Evolutionary conservation across 192 early-diverging fungal genomes (phyloP).

Genomic region (Phycomyces blakesleeanus): DNA sequence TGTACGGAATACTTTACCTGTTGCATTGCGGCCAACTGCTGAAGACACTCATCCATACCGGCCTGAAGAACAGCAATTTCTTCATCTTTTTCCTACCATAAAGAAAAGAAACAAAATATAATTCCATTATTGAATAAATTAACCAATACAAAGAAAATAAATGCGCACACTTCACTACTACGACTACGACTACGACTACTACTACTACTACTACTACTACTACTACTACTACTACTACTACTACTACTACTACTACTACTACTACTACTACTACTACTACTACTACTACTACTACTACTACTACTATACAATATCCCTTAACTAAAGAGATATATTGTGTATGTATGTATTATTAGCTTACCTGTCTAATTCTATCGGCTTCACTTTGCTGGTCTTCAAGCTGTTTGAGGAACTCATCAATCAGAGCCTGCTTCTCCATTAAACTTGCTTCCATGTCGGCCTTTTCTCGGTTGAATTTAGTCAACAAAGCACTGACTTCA

Average conservation of each 20-base stretch:
- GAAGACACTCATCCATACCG: constrained; percentile 78
- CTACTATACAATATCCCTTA: too few species aligned
- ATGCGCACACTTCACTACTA: too few species aligned
- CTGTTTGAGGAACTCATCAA: constrained; percentile 40
- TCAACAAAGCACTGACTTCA: constrained; percentile 78
- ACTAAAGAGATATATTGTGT: too few species aligned
- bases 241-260: too few species aligned
- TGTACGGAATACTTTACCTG: constrained; percentile 42
- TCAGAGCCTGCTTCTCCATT: constrained; percentile 39
- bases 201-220: too few species aligned
- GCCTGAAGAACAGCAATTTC: constrained; percentile 75
- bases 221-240: too few species aligned
- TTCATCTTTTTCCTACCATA: constrained; percentile 62
- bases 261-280: too few species aligned
- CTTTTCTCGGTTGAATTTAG: constrained; percentile 81
- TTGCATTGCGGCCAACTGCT: constrained; percentile 69
- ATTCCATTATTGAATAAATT: too few species aligned
- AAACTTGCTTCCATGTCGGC: constrained; percentile 67
- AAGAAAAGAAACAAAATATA: too few species aligned
- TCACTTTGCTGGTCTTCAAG: constrained; percentile 35
- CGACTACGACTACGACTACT: too few species aligned
- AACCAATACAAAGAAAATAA: too few species aligned
- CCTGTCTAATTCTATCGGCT: constrained; percentile 32
- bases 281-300: too few species aligned
- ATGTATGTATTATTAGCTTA: background rate